These are phyloP conservation scores for Chaetomium olivaceum DNA, from an alignment of 2,329 filamentous ascomycete genomes.

Conservation along the genomic window DNA sequence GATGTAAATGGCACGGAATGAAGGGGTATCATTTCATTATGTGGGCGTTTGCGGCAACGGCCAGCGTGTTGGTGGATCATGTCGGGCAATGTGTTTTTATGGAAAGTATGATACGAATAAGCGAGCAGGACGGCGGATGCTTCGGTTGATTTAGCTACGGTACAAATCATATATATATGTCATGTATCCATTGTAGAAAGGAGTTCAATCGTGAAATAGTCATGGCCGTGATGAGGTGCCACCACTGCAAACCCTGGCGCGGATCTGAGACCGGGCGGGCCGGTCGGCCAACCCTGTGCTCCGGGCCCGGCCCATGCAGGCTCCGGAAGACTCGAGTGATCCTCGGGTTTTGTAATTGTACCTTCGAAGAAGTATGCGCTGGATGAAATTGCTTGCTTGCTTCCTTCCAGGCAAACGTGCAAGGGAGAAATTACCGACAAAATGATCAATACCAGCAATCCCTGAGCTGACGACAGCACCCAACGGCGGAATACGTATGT, in stretches of 20 bases:
- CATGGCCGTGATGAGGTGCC: not conserved
- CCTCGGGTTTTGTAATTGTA: not conserved
- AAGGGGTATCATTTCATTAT: not conserved
- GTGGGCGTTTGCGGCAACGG: conserved; percentile 14
- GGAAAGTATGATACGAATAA: conserved; percentile 6
- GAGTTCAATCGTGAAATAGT: not conserved
- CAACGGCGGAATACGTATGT: not conserved
- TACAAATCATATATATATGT: not conserved
- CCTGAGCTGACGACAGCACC: not conserved
- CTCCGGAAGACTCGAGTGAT: not conserved
- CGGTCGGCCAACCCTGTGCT: not conserved
- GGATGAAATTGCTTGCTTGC: not conserved
- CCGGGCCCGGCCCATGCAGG: conserved; percentile 1
- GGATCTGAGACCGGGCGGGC: not conserved
- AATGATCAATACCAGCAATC: not conserved
- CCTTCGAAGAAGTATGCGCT: not conserved
- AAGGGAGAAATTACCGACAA: not conserved
- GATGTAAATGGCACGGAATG: not conserved
- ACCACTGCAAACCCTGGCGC: not conserved
- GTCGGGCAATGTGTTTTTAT: not conserved
- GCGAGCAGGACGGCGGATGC: not conserved
- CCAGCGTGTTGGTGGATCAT: not conserved
- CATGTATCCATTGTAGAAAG: not conserved
- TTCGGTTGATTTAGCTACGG: not conserved
- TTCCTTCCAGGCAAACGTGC: not conserved